Conservation (phyloP, 352 stramenopile genomes). For the Pythium guiyangense region DNA sequence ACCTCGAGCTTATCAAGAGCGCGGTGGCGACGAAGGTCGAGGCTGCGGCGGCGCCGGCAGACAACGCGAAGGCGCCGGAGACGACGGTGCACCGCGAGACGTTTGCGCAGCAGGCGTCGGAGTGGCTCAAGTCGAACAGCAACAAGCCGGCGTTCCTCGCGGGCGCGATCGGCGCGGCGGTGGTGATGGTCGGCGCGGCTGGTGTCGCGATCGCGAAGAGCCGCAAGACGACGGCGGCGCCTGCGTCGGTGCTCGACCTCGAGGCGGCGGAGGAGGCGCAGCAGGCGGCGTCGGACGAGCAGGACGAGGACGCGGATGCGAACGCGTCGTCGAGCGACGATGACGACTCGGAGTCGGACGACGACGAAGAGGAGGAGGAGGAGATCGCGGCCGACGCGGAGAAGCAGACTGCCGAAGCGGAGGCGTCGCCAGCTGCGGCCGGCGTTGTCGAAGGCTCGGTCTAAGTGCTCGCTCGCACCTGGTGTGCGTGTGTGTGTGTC, state of each 20-base stretch:
- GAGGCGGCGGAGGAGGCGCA: conserved; percentile 28
- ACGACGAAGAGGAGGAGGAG: conserved; percentile 33
- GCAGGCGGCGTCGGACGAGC: conserved; percentile 30
- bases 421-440: conserved; percentile 22
- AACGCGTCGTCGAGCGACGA: conserved; percentile 20
- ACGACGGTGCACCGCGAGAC: conserved; percentile 24
- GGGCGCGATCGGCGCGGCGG: conserved; percentile 37
- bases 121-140: conserved; percentile 35
- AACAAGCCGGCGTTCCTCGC: conserved; percentile 33
- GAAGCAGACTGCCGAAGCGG: conserved; percentile 15
- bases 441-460: conserved; percentile 59
- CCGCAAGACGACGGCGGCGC: conserved; percentile 34
- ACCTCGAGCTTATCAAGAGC: conserved; percentile 49
- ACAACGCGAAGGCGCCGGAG: conserved; percentile 20
- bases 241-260: conserved; percentile 36
- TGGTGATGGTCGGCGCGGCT: conserved; percentile 37
- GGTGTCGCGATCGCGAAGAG: conserved; percentile 39
- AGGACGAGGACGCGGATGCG: conserved; percentile 34
- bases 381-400: conserved; percentile 17
- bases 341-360: conserved; percentile 37
- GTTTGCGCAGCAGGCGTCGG: conserved; percentile 29
- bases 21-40: conserved; percentile 12
- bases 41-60: conserved; percentile 9
- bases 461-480: conserved; percentile 24
- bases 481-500: background rate